Evolutionary conservation across 2,329 filamentous ascomycete species (phyloP).

Genomic region (Paraconiothyrium sp.): DNA sequence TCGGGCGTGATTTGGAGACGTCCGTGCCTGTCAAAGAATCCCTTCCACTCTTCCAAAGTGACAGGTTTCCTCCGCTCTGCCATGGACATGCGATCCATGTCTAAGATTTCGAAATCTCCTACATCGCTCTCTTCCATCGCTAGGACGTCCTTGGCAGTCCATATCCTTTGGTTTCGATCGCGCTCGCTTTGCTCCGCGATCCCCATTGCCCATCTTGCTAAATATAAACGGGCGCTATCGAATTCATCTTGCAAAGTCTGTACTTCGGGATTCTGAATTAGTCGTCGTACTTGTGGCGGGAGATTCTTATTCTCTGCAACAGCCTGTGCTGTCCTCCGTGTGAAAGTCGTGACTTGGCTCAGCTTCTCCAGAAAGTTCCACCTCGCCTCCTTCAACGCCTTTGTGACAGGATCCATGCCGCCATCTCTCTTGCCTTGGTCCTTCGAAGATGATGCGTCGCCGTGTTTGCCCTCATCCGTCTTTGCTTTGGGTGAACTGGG

Average conservation of each 20-base stretch:
- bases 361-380: conserved; percentile 98
- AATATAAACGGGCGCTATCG: conserved; percentile 91
- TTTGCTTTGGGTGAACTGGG: conserved; percentile 52
- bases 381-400: conserved; percentile 90
- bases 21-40: conserved; percentile 85
- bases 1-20: conserved; percentile 81
- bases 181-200: conserved; percentile 96
- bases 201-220: conserved; percentile 98
- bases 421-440: conserved; percentile 64
- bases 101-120: conserved; percentile 93
- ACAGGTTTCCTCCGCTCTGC: conserved; percentile 81
- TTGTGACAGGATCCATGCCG: conserved; percentile 90
- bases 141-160: conserved; percentile 90
- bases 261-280: conserved; percentile 92
- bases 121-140: conserved; percentile 95
- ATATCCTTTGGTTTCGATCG: conserved; percentile 85
- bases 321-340: conserved; percentile 88
- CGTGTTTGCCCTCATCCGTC: conserved; percentile 30
- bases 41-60: conserved; percentile 86
- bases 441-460: conserved; percentile 37
- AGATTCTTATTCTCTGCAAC: conserved; percentile 90
- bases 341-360: conserved; percentile 97
- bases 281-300: conserved; percentile 83
- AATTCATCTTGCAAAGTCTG: conserved; percentile 97
- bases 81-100: conserved; percentile 77